Evolutionary conservation across 495 filamentous ascomycete genomes (phyloP), one percentile per base, ranked within the genome.

Genomic region (Penicillium bialowiezense): DNA sequence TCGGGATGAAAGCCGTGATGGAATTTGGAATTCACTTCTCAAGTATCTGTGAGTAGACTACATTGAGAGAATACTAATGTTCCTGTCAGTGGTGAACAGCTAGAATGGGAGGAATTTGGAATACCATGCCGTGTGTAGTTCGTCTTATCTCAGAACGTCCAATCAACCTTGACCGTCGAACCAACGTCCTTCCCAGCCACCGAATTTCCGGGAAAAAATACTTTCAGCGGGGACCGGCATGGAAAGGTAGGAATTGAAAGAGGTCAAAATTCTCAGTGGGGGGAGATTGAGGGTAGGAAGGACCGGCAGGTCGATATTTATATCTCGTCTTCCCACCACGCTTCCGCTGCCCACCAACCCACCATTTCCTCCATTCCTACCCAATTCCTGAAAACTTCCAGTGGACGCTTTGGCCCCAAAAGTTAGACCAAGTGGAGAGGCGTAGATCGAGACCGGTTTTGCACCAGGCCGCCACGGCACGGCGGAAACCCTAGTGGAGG

Each of bases 111-210:
- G n/a, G n/a, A n/a, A n/a, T n/a, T n/a, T n/a, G 29, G 10, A 23
- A 42, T 53, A 10, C 4, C 44, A 52, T 52, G 59, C 52, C 52
- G 52, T 57, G 48, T 56, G 54, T 58, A 58, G 57, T 55, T 58
- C 34, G 28, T 18, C 40, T 20, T 43, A 37, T 51, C 44, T 29
- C 52, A 29, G 42, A 21, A 19, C 14, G 38, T 49, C 41, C 14
- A 43, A 54, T 61, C 36, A 50, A 56, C 51, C 45, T 38, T 46
- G 41, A 52, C 40, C 34, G 35, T 50, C 46, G 50, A 52, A 24
- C 34, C 52, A 54, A 41, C 51, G 37, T 56, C 44, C 23, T 60
- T 41, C 68, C 68, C 70, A 73, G 70, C 70, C 70, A 67, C 70
- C 68, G 42, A 48, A 58, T 59, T 59, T 55, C 41, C n/a, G 26